A percentile compares a stretch with the other conserved stretches of the same genome.
phyloP scores from a whole-genome alignment of 2,329 filamentous ascomycete species.

The Aspergillus niger region DNA sequence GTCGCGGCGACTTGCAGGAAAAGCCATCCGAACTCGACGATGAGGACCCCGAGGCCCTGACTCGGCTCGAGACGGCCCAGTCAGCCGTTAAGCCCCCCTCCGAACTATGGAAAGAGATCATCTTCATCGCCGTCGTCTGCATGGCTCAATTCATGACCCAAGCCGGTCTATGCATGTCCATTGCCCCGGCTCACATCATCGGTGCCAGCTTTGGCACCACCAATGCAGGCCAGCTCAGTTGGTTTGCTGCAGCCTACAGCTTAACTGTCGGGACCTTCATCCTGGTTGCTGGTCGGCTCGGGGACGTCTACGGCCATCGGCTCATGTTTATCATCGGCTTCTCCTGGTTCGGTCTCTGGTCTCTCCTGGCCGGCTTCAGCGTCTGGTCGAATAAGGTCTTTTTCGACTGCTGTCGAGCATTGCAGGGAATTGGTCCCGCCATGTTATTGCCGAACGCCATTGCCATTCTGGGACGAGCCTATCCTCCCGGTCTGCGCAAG shows the following conservation, averaged over 20 bases:
- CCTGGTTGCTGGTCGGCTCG: slow-evolving; percentile 38
- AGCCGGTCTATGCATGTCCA: slow-evolving; percentile 48
- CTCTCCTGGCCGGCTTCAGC: slow-evolving; percentile 38
- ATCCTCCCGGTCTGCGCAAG: slow-evolving; percentile 59
- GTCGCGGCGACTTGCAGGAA: slow-evolving; percentile 5
- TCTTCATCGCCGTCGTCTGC: slow-evolving; percentile 35
- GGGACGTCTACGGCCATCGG: slow-evolving; percentile 42
- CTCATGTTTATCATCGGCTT: slow-evolving; percentile 40
- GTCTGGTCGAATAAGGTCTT: slow-evolving; percentile 45
- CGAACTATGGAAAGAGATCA: slow-evolving; percentile 26
- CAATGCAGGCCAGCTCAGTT: slow-evolving; percentile 50
- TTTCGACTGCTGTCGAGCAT: slow-evolving; percentile 55
- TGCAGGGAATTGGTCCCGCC: slow-evolving; percentile 62
- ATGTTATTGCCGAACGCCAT: slow-evolving; percentile 65
- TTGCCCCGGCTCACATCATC: slow-evolving; percentile 54
- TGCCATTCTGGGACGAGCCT: slow-evolving; percentile 62
- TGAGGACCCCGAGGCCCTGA: slow-evolving; percentile 18
- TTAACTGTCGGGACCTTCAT: slow-evolving; percentile 46
- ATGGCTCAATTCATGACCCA: slow-evolving; percentile 47
- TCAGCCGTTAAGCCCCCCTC: slow-evolving; percentile 17
- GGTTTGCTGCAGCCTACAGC: slow-evolving; percentile 60
- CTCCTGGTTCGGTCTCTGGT: slow-evolving; percentile 42
- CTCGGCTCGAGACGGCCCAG: slow-evolving; percentile 18
- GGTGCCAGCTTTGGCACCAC: slow-evolving; percentile 49
- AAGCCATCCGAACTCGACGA: background rate